These are phyloP conservation scores for Colletotrichum simmondsii DNA, from an alignment of 2,329 filamentous ascomycete species.

Conservation along the genomic window DNA sequence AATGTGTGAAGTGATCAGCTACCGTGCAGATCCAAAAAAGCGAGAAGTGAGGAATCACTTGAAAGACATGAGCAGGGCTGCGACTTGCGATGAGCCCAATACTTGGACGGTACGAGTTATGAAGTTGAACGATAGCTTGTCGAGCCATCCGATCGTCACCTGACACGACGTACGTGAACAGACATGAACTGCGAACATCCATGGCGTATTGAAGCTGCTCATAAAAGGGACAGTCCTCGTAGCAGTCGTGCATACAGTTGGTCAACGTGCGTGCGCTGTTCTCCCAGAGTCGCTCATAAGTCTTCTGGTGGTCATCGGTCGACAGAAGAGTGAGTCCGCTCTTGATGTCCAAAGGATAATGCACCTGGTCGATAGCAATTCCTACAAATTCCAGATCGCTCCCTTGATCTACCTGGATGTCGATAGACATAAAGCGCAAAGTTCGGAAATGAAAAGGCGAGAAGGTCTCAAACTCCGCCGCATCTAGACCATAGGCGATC, in stretches of 20 bases:
- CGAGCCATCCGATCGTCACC: conserved; percentile 45
- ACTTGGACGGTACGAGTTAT: conserved; percentile 35
- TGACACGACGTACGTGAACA: conserved; percentile 45
- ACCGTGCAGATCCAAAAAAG: conserved; percentile 50
- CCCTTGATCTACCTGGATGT: conserved; percentile 9
- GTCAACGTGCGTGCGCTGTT: conserved; percentile 38
- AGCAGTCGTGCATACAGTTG: conserved; percentile 44
- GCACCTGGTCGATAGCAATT: background rate
- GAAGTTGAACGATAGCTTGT: conserved; percentile 43
- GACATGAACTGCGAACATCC: conserved; percentile 40
- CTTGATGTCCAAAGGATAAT: background rate
- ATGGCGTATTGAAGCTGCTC: conserved; percentile 46
- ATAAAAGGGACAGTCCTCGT: conserved; percentile 48
- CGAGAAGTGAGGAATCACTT: conserved; percentile 50
- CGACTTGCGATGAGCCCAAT: conserved; percentile 48
- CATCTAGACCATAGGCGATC: background rate
- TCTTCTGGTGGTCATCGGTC: background rate
- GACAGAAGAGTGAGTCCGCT: background rate
- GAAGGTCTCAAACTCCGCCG: background rate
- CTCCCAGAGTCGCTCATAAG: conserved; percentile 37
- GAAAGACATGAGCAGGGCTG: conserved; percentile 47
- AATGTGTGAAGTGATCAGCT: conserved; percentile 48
- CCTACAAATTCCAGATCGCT: background rate
- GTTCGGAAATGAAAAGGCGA: conserved; percentile 38
- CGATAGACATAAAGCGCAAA: conserved; percentile 19